Evolutionary conservation across 1,139 yeast genomes (phyloP).

Genomic region (Saccharomyces uvarum): DNA sequence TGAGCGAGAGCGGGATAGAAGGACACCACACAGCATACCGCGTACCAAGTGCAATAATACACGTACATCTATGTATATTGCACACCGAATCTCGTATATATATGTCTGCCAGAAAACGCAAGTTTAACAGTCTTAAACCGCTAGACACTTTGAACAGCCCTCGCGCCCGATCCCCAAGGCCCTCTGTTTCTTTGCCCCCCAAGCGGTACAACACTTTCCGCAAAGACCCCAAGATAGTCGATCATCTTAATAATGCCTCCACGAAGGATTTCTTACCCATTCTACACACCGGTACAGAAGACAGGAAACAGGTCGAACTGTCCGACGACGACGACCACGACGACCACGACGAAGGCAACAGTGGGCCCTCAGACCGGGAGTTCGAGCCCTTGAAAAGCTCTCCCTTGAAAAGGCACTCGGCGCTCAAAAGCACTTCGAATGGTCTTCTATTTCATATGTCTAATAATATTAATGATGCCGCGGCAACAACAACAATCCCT

Average conservation of each 20-base stretch:
- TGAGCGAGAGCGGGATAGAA: background rate
- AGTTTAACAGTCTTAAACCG: background rate
- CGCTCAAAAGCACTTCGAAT: background rate
- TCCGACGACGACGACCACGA: background rate
- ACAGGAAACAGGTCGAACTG: background rate
- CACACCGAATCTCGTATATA: background rate
- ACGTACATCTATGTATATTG: background rate
- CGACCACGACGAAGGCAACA: background rate
- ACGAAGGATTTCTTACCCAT: constrained; percentile 9
- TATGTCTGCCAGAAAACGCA: constrained; percentile 1
- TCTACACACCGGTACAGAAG: background rate
- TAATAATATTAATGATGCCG: background rate
- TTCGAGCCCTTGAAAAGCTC: background rate
- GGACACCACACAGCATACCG: background rate
- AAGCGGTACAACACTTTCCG: constrained; percentile 10
- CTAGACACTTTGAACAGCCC: constrained; percentile 1
- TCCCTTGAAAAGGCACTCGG: background rate
- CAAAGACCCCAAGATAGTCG: constrained; percentile 9
- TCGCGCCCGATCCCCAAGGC: background rate
- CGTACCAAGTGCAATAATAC: background rate
- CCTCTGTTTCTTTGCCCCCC: constrained; percentile 1
- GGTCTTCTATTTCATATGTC: background rate
- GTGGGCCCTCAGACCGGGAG: background rate
- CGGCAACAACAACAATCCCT: background rate
- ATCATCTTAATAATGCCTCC: constrained; percentile 7